Percentiles rank a stretch among this genome's conserved stretches.
Evolutionary conservation across 768 basidiomycete genomes (phyloP).

Genomic region (Ramaria sp.): DNA sequence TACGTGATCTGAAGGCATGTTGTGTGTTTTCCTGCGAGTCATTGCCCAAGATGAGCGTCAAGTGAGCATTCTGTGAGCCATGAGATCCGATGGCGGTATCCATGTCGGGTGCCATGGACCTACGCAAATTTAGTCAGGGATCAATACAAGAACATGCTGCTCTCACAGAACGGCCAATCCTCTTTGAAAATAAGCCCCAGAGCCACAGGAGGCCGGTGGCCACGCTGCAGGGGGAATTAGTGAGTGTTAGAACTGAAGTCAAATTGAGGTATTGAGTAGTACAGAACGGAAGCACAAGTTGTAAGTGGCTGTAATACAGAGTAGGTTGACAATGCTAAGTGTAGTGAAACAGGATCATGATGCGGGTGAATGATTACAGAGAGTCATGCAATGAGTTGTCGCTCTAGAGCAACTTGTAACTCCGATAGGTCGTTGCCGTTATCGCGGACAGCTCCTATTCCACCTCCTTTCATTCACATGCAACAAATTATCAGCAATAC

Average conservation of each 20-base stretch:
- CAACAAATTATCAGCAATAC: too few species aligned
- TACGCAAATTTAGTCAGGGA: background rate
- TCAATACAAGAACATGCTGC: background rate
- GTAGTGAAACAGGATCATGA: background rate
- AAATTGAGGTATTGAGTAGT: background rate
- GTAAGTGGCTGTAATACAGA: background rate
- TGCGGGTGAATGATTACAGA: background rate
- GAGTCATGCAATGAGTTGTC: background rate
- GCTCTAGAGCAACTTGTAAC: background rate
- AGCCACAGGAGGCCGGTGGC: background rate
- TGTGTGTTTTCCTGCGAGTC: background rate
- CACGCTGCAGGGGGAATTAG: background rate
- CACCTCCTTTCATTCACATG: too few species aligned
- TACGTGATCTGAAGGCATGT: background rate
- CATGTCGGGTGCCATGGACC: background rate
- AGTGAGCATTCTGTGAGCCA: too few species aligned
- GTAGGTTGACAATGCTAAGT: background rate
- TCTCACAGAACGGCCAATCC: background rate
- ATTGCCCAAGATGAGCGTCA: background rate
- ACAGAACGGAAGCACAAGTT: background rate
- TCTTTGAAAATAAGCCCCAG: background rate
- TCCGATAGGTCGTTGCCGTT: background rate
- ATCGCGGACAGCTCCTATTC: too few species aligned
- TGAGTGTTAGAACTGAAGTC: background rate
- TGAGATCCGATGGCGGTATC: background rate